Conservation (phyloP, 192 early-diverging fungal genomes). For the Podila minutissima region DNA sequence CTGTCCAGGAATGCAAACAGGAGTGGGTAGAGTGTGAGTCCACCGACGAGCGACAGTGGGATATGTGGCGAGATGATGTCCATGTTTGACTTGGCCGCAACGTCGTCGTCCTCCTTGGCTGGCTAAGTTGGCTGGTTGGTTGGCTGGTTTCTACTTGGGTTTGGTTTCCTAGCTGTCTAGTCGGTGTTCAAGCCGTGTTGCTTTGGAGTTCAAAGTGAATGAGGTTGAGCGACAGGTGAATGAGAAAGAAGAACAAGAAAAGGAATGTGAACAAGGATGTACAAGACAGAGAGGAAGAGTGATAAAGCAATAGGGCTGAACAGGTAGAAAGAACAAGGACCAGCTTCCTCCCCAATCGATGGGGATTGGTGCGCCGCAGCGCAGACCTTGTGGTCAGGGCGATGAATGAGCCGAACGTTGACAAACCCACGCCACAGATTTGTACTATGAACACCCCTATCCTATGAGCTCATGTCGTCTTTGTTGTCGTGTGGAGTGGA, state of each 20-base stretch:
- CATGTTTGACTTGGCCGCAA: neutral
- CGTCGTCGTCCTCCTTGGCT: neutral
- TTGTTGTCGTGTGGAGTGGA: no score
- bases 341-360: no score
- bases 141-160: neutral
- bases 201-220: neutral
- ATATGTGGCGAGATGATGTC: slow-evolving; percentile 30
- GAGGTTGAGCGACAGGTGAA: neutral
- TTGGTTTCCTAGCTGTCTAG: neutral
- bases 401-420: no score
- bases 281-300: neutral
- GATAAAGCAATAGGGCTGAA: no score
- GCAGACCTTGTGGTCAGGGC: no score
- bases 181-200: neutral
- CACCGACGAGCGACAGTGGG: slow-evolving; percentile 28
- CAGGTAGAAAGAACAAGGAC: no score
- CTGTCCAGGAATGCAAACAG: slow-evolving; percentile 12
- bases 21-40: slow-evolving; percentile 25
- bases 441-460: no score
- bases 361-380: no score
- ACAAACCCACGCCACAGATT: no score
- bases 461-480: no score
- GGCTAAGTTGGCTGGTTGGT: neutral
- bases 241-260: neutral
- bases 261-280: neutral